Evolutionary conservation across 495 filamentous ascomycete genomes (phyloP), one percentile per base, ranked within the genome.

Genomic region (Neurospora sp.): DNA sequence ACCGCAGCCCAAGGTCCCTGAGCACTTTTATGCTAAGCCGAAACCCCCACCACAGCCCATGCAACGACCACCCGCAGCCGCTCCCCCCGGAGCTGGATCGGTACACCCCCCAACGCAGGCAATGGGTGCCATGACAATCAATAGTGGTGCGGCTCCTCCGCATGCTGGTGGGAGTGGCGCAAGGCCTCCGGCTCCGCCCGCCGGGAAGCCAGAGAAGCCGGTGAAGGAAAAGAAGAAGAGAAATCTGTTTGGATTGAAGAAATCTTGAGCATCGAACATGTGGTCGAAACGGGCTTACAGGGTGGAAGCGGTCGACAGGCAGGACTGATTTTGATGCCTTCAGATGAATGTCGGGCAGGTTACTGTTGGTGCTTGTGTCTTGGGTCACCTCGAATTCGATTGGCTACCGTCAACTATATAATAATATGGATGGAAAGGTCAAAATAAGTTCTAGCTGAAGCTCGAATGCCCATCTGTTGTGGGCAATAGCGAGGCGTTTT

Each of bases 1-100:
- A 71, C 94, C 93, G 7, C 89, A 89, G 79, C 92, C 90, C 8
- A 90, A 89, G 68, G 91, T 95, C 1, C 96, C 96, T 3, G 91
- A 89, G 39, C 92, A 97, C 83, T 83, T 99, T 1, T 96, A 96
- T 76, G 94, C 97, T 79, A 85, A 86, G n/a, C 90, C 94, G 10
- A 83, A 87, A 1, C 86, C 86, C 12, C 80, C 88, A 7, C 68
- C 65, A 6, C 38, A 27, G 3, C 16, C 72, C n/a, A 9, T 70
- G 31, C 73, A 37, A 40, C 70, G 37, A 47, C 73, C 53, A n/a
- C 42, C 42, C 18, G 42, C 42, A 45, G 69, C 44, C 38, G 27
- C 39, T 16, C n/a, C 40, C 16, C 31, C n/a, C 37, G 53, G 76
- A 74, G n/a, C 72, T 83, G 20, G 82, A 83, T 41, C 76, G 79